phyloP scores from a whole-genome alignment of 306 rosid species.

The Luffa aegyptiaca region DNA sequence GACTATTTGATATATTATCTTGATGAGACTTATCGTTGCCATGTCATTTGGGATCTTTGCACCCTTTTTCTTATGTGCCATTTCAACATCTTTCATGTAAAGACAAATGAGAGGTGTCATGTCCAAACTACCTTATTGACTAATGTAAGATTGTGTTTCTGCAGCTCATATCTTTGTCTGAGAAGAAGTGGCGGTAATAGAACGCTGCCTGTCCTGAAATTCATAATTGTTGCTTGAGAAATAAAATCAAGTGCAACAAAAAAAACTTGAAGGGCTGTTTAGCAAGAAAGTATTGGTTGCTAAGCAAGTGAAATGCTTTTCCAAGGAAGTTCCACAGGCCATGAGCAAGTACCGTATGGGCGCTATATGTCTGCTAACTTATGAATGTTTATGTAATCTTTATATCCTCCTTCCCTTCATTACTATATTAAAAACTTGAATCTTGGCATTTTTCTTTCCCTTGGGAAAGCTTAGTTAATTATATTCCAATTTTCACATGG shows the following conservation, averaged over 20 bases:
- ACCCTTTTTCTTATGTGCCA: background rate
- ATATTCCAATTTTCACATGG: conserved; percentile 7
- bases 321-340: background rate
- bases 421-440: conserved; percentile 5
- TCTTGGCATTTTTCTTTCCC: conserved; percentile 9
- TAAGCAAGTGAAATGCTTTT: background rate
- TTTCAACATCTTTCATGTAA: background rate
- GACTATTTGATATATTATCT: background rate
- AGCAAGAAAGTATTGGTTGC: background rate
- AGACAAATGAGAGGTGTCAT: background rate
- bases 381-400: conserved; percentile 6
- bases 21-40: background rate
- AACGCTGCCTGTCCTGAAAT: background rate
- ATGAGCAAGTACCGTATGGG: conserved; percentile 4
- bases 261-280: background rate
- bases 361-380: background rate
- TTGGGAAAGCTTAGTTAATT: conserved; percentile 6
- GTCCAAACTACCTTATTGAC: background rate
- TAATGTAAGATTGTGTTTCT: conserved; percentile 18
- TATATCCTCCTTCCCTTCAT: conserved; percentile 5
- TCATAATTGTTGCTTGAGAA: background rate
- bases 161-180: conserved; percentile 77
- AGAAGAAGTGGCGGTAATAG: conserved; percentile 59
- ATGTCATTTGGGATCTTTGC: background rate
- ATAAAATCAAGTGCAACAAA: conserved; percentile 4